Evolutionary conservation across 306 rosid genomes (phyloP), one percentile per base, ranked within the genome.

Genomic region (Inga leiocalycina): DNA sequence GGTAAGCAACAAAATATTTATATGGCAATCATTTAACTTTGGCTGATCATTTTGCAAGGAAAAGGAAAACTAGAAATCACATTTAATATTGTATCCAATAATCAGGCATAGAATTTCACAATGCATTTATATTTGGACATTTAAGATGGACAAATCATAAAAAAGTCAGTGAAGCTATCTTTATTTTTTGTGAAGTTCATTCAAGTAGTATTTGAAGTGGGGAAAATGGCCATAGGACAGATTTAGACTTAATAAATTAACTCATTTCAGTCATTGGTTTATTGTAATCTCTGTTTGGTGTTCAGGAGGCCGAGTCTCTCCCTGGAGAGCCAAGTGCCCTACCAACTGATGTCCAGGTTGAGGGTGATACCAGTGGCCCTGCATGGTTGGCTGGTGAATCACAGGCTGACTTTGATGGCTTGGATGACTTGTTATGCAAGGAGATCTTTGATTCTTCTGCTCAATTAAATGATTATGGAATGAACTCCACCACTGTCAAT

Each of bases 351-450:
- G 11, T 43, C 83, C 78, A 56, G 57, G 84, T 48, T 35, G 88
- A 83, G 75, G 84, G 80, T 74, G 78, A 79, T 41, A 8, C 65
- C 9, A 87, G 77, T 37, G 80, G 80, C 78, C 72, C 80, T 19
- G 77, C 77, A 77, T 95, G 96, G 90, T 74, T 93, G 79, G 94
- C 94, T 11, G 98, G 93, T 8, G 96, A 91, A 86, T 93, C 92
- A 61, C 97, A 92, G 86, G 91, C 82, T 74, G 89, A 66, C 39
- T 81, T 87, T 22, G 78, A 75, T 59, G 84, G 81, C 81, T 81
- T 87, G 65, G 93, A 91, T 70, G 91, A 92, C 67, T 88, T 93
- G 64, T 75, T 93, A 59, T 93, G 99, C 92, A 84, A 85, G 68
- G 99, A 96, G 87, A 86, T 64, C 30, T 83, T 92, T 0, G 88